Conservation (phyloP, 768 basidiomycete species). For the Tremella fuciformis region DNA sequence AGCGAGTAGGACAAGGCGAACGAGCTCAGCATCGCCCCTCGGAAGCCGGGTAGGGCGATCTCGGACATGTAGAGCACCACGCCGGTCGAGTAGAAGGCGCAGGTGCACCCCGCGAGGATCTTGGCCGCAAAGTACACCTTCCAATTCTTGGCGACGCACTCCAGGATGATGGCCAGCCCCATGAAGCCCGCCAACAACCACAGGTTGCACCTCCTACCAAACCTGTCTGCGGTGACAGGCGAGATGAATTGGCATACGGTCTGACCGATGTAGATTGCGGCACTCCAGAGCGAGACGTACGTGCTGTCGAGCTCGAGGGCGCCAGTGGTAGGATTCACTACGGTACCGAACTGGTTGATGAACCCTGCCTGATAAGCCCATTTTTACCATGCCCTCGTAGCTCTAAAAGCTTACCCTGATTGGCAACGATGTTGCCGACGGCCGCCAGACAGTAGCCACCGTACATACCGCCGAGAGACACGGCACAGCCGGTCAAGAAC, state of each 20-base stretch:
- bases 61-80: slow-evolving; percentile 21
- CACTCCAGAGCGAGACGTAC: slow-evolving; percentile 28
- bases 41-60: slow-evolving; percentile 17
- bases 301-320: slow-evolving; percentile 13
- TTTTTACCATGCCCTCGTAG: not conserved
- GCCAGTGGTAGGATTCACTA: slow-evolving; percentile 9
- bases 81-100: not conserved
- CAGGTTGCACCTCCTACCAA: slow-evolving; percentile 25
- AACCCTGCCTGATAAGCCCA: slow-evolving; percentile 13
- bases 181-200: slow-evolving; percentile 22
- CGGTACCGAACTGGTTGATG: slow-evolving; percentile 26
- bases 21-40: slow-evolving; percentile 19
- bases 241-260: slow-evolving; percentile 9
- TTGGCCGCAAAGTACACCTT: slow-evolving; percentile 20
- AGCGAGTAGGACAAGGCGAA: slow-evolving; percentile 15
- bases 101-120: slow-evolving; percentile 13
- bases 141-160: slow-evolving; percentile 26
- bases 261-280: slow-evolving; percentile 15
- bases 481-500: not conserved
- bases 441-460: slow-evolving; percentile 3
- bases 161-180: slow-evolving; percentile 24
- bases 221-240: slow-evolving; percentile 22
- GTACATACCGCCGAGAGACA: slow-evolving; percentile 8
- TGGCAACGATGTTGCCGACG: slow-evolving; percentile 11
- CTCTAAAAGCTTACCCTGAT: slow-evolving; percentile 6